Evolutionary conservation across 139 green algal species (phyloP), one percentile per base, ranked within the genome.

Genomic region (Edaphochlamys debaryana): DNA sequence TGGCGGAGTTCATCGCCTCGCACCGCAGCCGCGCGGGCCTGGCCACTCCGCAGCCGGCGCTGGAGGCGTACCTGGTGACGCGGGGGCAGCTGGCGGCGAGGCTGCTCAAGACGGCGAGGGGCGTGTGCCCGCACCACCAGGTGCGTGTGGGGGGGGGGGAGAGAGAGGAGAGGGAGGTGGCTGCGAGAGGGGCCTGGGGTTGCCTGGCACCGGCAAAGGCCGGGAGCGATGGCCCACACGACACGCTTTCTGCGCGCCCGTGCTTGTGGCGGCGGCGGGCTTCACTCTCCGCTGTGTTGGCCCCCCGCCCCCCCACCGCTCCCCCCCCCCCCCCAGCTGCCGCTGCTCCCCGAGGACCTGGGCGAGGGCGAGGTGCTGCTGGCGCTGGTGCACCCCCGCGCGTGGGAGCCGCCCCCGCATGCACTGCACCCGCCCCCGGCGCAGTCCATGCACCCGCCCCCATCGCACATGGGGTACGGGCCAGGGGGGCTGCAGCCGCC

Each of bases 31-130:
- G 50, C 20, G 64, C 81, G 48, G 87, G 82, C n/a, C 82, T 90
- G 71, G 82, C 80, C 38, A 86, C 86, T 36, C 87, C 87, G 0
- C 27, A 52, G 38, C 6, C 36, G 9, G 76, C 64, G 2, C 45
- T 93, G 66, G 90, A 93, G 70, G 87, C 72, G 1, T 93, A 93
- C 84, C 70, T 93, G 52, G 40, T 91, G 37, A 38, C 79, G 7
- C 60, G 71, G 22, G 40, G 88, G 45, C 32, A 62, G 60, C 60
- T 94, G n/a, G 74, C 86, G 4, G 48, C 74, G 17, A 82, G 91
- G 25, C 76, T 93, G 74, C 70, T 90, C 27, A 87, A 88, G 67
- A 92, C 85, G 4, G 86, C 88, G 34, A 70, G 79, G 11, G 48
- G 76, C 37, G 81, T 79, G 3, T 72, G 85, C 7, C 82, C 82